phyloP scores from a whole-genome alignment of 495 filamentous ascomycete genomes.

The Tuber aestivum region DNA sequence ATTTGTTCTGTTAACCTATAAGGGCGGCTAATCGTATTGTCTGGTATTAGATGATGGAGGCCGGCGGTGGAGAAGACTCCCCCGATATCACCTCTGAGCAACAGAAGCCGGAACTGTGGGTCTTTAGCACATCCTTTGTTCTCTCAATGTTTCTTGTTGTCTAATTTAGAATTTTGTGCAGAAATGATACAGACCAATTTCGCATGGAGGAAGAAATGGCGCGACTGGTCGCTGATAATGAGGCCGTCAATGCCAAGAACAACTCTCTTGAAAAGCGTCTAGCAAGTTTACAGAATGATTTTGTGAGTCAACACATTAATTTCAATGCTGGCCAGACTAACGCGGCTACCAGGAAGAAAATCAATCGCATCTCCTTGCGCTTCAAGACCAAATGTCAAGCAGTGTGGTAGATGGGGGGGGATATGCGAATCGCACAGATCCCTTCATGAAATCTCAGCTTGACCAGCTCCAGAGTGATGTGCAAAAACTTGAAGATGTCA shows the following conservation, averaged over 20 bases:
- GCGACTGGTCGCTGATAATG: constrained; percentile 39
- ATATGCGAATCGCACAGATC: constrained; percentile 32
- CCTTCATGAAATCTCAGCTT: constrained; percentile 34
- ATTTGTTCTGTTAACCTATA: neutral
- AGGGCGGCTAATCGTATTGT: neutral
- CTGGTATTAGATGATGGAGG: constrained; percentile 36
- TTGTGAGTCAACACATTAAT: constrained; percentile 13
- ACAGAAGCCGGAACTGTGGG: neutral
- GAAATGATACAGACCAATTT: constrained; percentile 40
- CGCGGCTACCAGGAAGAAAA: constrained; percentile 27
- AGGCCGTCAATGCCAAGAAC: constrained; percentile 37
- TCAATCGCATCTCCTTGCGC: constrained; percentile 24
- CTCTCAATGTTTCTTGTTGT: neutral
- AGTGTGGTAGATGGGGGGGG: constrained; percentile 25
- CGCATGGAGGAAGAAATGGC: constrained; percentile 43
- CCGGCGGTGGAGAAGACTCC: constrained; percentile 14
- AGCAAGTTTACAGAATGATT: constrained; percentile 31
- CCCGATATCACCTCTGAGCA: neutral
- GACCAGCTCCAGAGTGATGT: constrained; percentile 39
- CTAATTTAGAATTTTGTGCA: neutral
- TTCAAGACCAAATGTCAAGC: constrained; percentile 33
- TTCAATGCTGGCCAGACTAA: constrained; percentile 6
- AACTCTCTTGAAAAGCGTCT: constrained; percentile 29
- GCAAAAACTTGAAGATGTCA: constrained; percentile 40
- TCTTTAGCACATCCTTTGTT: neutral